These are phyloP conservation scores for Meredithiella fracta DNA, from an alignment of 2,329 filamentous ascomycete species.

Conservation along the genomic window DNA sequence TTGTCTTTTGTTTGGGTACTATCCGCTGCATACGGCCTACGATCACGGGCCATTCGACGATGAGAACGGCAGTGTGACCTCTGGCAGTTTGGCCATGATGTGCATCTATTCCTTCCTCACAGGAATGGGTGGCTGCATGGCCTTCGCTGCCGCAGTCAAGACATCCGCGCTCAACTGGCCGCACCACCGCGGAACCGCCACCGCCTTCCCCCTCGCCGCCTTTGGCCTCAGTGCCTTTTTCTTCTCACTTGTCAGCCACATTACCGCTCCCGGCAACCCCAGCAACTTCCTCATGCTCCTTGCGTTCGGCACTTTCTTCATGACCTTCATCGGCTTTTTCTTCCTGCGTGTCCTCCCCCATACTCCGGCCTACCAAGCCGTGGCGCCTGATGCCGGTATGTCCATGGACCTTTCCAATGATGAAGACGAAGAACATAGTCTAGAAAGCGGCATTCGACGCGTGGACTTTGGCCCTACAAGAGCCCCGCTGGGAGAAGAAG, in stretches of 20 bases:
- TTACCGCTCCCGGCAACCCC: conserved; percentile 71
- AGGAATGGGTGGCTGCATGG: conserved; percentile 75
- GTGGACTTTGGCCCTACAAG: conserved; percentile 2
- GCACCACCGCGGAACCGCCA: conserved; percentile 77
- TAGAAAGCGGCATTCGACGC: neutral
- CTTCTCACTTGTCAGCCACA: conserved; percentile 64
- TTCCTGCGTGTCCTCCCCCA: conserved; percentile 64
- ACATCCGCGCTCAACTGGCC: conserved; percentile 81
- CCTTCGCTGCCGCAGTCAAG: conserved; percentile 82
- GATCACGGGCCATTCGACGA: conserved; percentile 33
- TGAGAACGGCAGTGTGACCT: conserved; percentile 11
- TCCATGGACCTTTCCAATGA: neutral
- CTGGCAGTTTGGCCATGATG: conserved; percentile 41
- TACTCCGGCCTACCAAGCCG: conserved; percentile 35
- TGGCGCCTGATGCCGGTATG: conserved; percentile 20
- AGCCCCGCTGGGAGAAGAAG: neutral
- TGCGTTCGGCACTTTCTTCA: conserved; percentile 57
- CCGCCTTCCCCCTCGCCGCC: conserved; percentile 78
- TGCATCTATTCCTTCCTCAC: conserved; percentile 77
- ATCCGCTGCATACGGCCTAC: conserved; percentile 67
- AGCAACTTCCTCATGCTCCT: conserved; percentile 67
- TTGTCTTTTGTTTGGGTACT: conserved; percentile 64
- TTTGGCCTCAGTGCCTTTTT: conserved; percentile 95
- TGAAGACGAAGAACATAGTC: neutral
- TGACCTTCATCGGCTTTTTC: conserved; percentile 65